Evolutionary conservation across 2,329 filamentous ascomycete species (phyloP).

Genomic region (Allantophomopsis lycopodina): DNA sequence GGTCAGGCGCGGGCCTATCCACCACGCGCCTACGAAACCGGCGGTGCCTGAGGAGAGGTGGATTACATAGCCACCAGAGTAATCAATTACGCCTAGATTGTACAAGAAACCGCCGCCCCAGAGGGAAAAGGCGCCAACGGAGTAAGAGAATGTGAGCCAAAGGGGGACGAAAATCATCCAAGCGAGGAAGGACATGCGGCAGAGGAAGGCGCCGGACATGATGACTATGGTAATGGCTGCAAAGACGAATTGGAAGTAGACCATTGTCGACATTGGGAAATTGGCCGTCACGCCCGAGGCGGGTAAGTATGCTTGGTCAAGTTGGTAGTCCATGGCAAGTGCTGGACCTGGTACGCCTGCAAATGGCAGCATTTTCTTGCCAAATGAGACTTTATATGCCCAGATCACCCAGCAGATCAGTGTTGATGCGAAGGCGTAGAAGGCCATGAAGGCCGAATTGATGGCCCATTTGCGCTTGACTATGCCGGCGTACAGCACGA

Average conservation of each 20-base stretch:
- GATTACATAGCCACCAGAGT: conserved; percentile 37
- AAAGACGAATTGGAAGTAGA: conserved; percentile 39
- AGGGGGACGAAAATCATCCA: conserved; percentile 38
- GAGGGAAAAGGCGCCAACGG: conserved; percentile 27
- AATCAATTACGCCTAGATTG: conserved; percentile 32
- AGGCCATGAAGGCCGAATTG: conserved; percentile 34
- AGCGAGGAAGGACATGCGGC: conserved; percentile 33
- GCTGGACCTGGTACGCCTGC: conserved; percentile 31
- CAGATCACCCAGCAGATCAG: conserved; percentile 35
- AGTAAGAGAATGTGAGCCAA: conserved; percentile 32
- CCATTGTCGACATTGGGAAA: conserved; percentile 32
- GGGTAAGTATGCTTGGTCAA: conserved; percentile 27
- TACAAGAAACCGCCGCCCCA: conserved; percentile 32
- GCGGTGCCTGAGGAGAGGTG: conserved; percentile 36
- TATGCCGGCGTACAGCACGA: conserved; percentile 31
- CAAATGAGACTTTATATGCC: conserved; percentile 33
- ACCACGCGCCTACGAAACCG: conserved; percentile 30
- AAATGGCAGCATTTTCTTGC: conserved; percentile 33
- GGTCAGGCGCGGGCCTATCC: conserved; percentile 30
- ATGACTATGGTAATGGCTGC: conserved; percentile 34
- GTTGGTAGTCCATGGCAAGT: conserved; percentile 27
- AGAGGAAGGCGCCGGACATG: conserved; percentile 29
- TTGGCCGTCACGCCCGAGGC: conserved; percentile 24
- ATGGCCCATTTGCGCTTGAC: conserved; percentile 33
- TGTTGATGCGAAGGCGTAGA: conserved; percentile 32